A percentile compares a stretch with the other conserved stretches of the same genome.
Evolutionary conservation across 2,329 filamentous ascomycete species (phyloP).

Genomic region (Leptographium wingfieldii): DNA sequence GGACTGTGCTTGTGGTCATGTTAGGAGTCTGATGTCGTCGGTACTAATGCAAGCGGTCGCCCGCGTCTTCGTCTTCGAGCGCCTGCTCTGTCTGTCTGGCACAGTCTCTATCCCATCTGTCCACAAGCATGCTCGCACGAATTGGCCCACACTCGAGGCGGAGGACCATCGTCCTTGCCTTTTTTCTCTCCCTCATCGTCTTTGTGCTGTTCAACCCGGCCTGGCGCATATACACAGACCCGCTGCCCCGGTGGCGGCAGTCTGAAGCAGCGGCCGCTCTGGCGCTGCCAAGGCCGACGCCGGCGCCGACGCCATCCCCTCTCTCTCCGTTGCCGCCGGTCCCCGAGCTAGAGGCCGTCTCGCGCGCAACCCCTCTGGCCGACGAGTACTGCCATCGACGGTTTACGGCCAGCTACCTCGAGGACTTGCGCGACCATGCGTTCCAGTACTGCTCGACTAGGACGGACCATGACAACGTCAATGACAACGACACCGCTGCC

Average conservation of each 20-base stretch:
- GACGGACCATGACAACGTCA: too few relatives aligned
- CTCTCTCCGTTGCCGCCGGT: not conserved
- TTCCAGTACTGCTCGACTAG: conserved; percentile 12
- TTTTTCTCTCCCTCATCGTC: not conserved
- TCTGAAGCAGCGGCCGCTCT: not conserved
- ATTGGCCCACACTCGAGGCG: not conserved
- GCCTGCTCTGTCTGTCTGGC: too few relatives aligned
- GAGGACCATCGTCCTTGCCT: not conserved
- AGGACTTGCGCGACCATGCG: conserved; percentile 7
- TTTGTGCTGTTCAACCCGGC: not conserved
- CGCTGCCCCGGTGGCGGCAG: not conserved
- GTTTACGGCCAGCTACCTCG: conserved; percentile 7
- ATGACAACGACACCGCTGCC: too few relatives aligned
- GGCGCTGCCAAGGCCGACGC: too few relatives aligned
- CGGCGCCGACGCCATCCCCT: not conserved
- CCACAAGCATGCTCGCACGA: not conserved
- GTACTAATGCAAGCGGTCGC: too few relatives aligned
- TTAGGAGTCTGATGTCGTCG: not conserved
- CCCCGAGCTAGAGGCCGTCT: not conserved
- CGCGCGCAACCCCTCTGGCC: not conserved
- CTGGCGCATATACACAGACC: not conserved
- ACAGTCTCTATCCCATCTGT: not conserved
- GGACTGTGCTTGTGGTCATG: not conserved
- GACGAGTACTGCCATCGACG: conserved; percentile 4
- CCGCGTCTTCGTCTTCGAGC: too few relatives aligned